Evolutionary conservation across 352 stramenopile genomes (phyloP).

Genomic region (Globisporangium carolinianum): DNA sequence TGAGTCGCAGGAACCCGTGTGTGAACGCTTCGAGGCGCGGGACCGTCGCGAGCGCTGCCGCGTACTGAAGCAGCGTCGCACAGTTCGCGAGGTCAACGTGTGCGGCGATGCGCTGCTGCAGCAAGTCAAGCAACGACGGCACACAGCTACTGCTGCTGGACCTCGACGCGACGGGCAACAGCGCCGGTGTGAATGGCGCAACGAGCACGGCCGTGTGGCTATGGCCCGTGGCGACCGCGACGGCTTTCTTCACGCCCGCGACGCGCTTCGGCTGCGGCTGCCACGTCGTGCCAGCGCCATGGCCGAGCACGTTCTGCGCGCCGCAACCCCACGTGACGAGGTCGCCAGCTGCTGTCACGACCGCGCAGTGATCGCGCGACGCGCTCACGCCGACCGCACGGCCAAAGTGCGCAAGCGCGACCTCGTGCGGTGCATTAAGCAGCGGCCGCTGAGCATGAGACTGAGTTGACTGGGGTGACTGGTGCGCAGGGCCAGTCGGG

Average conservation of each 20-base stretch:
- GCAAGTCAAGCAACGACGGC: constrained; percentile 13
- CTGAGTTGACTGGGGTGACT: neutral
- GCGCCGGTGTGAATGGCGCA: constrained; percentile 25
- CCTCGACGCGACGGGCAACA: neutral
- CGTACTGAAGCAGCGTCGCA: constrained; percentile 50
- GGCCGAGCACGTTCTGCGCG: constrained; percentile 59
- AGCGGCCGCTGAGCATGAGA: neutral
- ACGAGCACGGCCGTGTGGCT: constrained; percentile 75
- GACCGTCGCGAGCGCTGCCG: constrained; percentile 35
- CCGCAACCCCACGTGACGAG: constrained; percentile 74
- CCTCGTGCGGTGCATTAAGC: constrained; percentile 38
- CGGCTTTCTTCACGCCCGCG: constrained; percentile 59
- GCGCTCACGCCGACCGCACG: constrained; percentile 51
- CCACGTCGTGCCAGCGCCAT: constrained; percentile 68
- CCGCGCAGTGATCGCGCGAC: constrained; percentile 71
- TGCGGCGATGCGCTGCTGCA: constrained; percentile 39
- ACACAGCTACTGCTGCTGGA: neutral
- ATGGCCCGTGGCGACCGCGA: constrained; percentile 55
- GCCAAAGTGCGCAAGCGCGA: constrained; percentile 36
- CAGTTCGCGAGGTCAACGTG: constrained; percentile 61
- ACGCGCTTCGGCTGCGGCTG: constrained; percentile 77
- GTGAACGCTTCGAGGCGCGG: constrained; percentile 37
- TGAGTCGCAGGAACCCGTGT: constrained; percentile 53
- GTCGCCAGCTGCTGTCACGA: constrained; percentile 54
- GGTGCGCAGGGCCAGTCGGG: constrained; percentile 45